Evolutionary conservation across 169 alveolate species (phyloP).

Genomic region (Eimeria necatrix): DNA sequence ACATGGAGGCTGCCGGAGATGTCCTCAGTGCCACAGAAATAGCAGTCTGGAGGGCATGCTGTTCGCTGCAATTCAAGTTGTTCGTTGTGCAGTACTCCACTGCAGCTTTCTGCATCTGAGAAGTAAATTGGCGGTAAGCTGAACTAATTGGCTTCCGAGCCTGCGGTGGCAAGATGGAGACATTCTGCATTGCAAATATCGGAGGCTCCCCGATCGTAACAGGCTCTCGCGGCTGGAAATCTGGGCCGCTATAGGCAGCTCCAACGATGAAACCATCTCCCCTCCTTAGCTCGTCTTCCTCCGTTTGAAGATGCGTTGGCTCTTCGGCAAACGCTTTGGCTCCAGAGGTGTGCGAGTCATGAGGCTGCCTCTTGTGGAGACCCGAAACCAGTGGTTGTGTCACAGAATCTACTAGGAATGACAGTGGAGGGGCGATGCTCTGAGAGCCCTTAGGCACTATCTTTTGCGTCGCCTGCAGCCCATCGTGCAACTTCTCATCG

Average conservation of each 20-base stretch:
- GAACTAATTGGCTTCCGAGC: slow-evolving; percentile 39
- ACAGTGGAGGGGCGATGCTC: background rate
- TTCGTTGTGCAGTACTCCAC: slow-evolving; percentile 64
- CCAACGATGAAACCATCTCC: slow-evolving; percentile 59
- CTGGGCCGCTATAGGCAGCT: slow-evolving; percentile 64
- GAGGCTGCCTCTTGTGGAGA: background rate
- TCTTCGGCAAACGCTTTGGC: background rate
- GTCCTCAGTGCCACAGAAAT: slow-evolving; percentile 71
- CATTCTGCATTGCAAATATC: slow-evolving; percentile 49
- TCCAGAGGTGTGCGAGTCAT: background rate
- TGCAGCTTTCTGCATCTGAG: slow-evolving; percentile 51
- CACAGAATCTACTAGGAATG: slow-evolving; percentile 40
- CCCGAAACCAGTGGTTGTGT: slow-evolving; percentile 22
- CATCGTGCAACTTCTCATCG: too few relatives aligned
- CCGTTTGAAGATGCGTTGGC: background rate
- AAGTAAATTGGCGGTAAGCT: slow-evolving; percentile 24
- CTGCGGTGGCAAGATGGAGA: slow-evolving; percentile 47
- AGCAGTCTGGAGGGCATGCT: slow-evolving; percentile 65
- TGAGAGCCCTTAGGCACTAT: background rate
- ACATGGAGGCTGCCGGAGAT: slow-evolving; percentile 67
- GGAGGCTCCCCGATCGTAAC: slow-evolving; percentile 46
- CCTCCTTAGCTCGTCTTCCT: slow-evolving; percentile 34
- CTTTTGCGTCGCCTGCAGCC: background rate
- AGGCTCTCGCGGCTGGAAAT: background rate
- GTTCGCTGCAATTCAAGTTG: slow-evolving; percentile 61